Evolutionary conservation across 257 asterid genomes (phyloP).

Genomic region (Lycium barbarum): DNA sequence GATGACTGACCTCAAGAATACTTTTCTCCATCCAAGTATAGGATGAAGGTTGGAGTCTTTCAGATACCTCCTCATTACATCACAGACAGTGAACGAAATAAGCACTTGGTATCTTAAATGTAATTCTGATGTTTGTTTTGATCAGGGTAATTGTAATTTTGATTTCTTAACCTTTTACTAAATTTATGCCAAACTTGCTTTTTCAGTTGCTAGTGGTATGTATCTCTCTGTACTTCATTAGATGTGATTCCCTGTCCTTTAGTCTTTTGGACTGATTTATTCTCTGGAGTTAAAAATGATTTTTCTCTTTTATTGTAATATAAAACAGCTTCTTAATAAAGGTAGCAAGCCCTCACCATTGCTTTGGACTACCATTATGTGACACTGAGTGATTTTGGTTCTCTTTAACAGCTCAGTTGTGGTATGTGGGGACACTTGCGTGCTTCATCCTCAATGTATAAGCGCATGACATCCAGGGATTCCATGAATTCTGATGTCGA

Average conservation of each 20-base stretch:
- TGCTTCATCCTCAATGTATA: conserved; percentile 58
- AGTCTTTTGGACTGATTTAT: background rate
- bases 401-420: conserved; percentile 30
- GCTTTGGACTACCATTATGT: background rate
- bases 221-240: background rate
- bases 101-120: background rate
- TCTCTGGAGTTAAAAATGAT: background rate
- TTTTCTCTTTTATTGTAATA: background rate
- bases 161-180: background rate
- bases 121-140: background rate
- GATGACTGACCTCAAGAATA: background rate
- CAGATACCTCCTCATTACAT: background rate
- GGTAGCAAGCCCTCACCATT: background rate
- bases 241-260: background rate
- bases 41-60: background rate
- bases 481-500: conserved; percentile 45
- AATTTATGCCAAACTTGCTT: background rate
- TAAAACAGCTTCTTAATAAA: background rate
- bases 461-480: conserved; percentile 65
- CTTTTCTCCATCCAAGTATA: background rate
- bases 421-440: conserved; percentile 54
- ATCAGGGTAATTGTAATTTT: background rate
- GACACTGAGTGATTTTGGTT: background rate
- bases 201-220: background rate
- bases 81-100: background rate